These are phyloP conservation scores for Aspergillus terreus DNA, from an alignment of 2,329 filamentous ascomycete genomes.

Conservation along the genomic window DNA sequence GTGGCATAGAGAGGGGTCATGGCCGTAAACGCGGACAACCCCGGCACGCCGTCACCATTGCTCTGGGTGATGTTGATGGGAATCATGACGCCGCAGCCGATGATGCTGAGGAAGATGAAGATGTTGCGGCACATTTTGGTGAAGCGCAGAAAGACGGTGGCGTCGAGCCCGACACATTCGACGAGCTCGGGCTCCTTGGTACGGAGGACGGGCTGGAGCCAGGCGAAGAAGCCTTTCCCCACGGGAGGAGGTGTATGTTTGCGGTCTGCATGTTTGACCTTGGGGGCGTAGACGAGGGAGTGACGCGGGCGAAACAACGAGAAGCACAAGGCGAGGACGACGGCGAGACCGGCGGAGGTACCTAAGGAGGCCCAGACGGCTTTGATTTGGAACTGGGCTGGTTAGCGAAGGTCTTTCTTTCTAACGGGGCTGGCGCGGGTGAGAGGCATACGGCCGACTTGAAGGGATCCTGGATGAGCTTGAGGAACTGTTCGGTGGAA, in stretches of 20 bases:
- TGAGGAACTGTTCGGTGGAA: conserved; percentile 37
- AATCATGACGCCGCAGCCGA: conserved; percentile 74
- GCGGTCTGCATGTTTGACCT: conserved; percentile 86
- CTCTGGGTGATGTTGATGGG: conserved; percentile 68
- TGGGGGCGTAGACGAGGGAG: conserved; percentile 87
- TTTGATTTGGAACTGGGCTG: conserved; percentile 49
- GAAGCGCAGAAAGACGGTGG: conserved; percentile 84
- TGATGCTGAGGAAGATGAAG: conserved; percentile 67
- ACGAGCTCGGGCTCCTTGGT: conserved; percentile 75
- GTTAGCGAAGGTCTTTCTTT: conserved; percentile 3
- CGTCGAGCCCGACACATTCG: conserved; percentile 84
- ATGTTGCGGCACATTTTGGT: conserved; percentile 89
- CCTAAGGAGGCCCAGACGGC: conserved; percentile 76
- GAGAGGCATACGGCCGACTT: conserved; percentile 36
- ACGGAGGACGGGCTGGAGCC: conserved; percentile 73
- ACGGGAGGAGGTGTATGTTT: conserved; percentile 84
- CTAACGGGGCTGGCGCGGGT: neutral
- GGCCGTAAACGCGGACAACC: conserved; percentile 31
- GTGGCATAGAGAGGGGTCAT: conserved; percentile 53
- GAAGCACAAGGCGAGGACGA: conserved; percentile 73
- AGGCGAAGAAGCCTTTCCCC: conserved; percentile 82
- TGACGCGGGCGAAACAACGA: conserved; percentile 89
- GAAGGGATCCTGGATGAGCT: conserved; percentile 45
- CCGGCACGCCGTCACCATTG: conserved; percentile 24
- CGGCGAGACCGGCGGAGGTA: conserved; percentile 72